A percentile compares a stretch with the other conserved stretches of the same genome.
phyloP scores from a whole-genome alignment of 225 moss, liverwort and hornwort genomes.

The Polytrichum commune region DNA sequence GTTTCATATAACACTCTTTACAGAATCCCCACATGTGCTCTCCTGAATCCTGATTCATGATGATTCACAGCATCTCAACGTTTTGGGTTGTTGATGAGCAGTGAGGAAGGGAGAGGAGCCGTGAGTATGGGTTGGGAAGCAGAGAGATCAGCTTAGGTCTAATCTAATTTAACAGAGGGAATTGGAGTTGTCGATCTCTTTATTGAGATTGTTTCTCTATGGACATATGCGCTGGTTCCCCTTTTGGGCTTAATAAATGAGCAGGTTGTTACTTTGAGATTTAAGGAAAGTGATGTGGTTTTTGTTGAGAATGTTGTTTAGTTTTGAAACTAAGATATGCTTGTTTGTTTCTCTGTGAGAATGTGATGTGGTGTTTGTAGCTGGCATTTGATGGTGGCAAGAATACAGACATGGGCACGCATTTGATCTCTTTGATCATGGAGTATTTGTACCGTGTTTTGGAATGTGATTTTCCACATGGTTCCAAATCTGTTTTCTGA shows the following conservation, averaged over 20 bases:
- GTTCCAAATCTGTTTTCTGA: too few relatives aligned
- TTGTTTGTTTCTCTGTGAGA: neutral
- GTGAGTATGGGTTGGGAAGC: neutral
- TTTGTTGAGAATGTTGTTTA: too few relatives aligned
- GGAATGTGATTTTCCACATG: too few relatives aligned
- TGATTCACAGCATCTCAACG: neutral
- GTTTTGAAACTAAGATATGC: neutral
- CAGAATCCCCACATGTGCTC: neutral
- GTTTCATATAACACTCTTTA: neutral
- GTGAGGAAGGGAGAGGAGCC: neutral
- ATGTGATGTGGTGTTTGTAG: neutral
- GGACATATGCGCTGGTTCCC: neutral
- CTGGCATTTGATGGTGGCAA: neutral
- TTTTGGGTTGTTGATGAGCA: neutral
- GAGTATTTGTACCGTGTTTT: neutral
- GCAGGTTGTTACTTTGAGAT: neutral
- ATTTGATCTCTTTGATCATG: neutral
- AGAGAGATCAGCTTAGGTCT: conserved; percentile 1
- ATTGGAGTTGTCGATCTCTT: neutral
- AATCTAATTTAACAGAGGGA: too few relatives aligned
- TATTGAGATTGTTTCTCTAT: neutral
- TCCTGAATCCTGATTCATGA: neutral
- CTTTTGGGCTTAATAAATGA: conserved; percentile 2
- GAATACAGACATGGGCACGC: neutral
- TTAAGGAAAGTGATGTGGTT: neutral